Percentiles rank a stretch among this genome's conserved stretches.
phyloP scores from a whole-genome alignment of 495 filamentous ascomycete species.

The Talaromyces ruber region DNA sequence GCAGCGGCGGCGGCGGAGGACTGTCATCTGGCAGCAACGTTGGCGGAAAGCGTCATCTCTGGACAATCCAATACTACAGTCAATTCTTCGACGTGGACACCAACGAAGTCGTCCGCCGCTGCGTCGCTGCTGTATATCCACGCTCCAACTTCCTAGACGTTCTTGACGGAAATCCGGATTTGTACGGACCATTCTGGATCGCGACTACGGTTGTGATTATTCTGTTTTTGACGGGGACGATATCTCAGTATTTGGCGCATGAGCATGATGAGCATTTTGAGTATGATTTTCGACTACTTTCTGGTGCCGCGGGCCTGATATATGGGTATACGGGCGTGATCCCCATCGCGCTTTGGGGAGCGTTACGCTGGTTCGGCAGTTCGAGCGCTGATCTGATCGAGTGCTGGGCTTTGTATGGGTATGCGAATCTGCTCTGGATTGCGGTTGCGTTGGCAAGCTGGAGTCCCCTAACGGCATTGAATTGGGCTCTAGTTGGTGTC shows the following conservation, averaged over 20 bases:
- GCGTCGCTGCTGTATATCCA: slow-evolving; percentile 76
- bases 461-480: slow-evolving; percentile 74
- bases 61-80: slow-evolving; percentile 87
- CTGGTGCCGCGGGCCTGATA: slow-evolving; percentile 76
- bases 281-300: slow-evolving; percentile 82
- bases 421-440: slow-evolving; percentile 93
- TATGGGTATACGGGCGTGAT: slow-evolving; percentile 89
- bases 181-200: slow-evolving; percentile 97
- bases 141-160: slow-evolving; percentile 92
- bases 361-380: slow-evolving; percentile 87
- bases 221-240: slow-evolving; percentile 88
- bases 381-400: slow-evolving; percentile 75
- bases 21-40: slow-evolving; percentile 36
- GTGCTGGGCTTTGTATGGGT: slow-evolving; percentile 90
- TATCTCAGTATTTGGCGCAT: slow-evolving; percentile 74
- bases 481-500: slow-evolving; percentile 86
- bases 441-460: slow-evolving; percentile 86
- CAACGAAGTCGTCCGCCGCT: slow-evolving; percentile 72
- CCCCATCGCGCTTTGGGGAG: slow-evolving; percentile 77
- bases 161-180: slow-evolving; percentile 91
- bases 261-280: slow-evolving; percentile 54
- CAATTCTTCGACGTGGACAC: slow-evolving; percentile 99
- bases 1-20: slow-evolving; percentile 12
- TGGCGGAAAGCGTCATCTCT: slow-evolving; percentile 75
- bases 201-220: slow-evolving; percentile 96